Evolutionary conservation across 2,329 filamentous ascomycete species (phyloP).

Genomic region (Ceratocystis colombiana): DNA sequence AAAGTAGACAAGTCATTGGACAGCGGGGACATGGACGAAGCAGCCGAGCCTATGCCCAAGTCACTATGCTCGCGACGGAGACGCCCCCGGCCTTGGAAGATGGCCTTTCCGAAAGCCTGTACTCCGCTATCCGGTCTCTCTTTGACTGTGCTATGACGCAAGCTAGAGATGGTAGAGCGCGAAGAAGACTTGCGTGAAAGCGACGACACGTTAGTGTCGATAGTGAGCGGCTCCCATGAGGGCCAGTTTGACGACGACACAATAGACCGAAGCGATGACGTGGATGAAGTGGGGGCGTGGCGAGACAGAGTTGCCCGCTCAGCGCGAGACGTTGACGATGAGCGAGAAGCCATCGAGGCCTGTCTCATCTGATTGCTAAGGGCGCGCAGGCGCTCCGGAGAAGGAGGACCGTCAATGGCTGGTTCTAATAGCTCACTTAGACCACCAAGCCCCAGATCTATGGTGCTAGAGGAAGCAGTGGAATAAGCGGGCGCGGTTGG

Average conservation of each 20-base stretch:
- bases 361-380: constrained; percentile 50
- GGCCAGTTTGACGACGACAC: constrained; percentile 25
- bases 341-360: constrained; percentile 35
- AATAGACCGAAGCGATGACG: constrained; percentile 43
- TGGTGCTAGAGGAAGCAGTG: constrained; percentile 11
- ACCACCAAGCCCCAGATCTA: constrained; percentile 13
- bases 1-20: not conserved
- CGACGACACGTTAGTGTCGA: constrained; percentile 43
- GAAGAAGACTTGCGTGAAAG: constrained; percentile 49
- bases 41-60: not conserved
- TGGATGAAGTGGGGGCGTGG: constrained; percentile 44
- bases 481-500: constrained; percentile 21
- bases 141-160: constrained; percentile 35
- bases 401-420: constrained; percentile 51
- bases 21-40: constrained; percentile 15
- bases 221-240: constrained; percentile 30
- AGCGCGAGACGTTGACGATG: constrained; percentile 23
- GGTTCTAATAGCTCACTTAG: constrained; percentile 44
- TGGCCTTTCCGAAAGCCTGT: constrained; percentile 48
- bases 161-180: constrained; percentile 45
- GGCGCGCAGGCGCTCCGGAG: constrained; percentile 49
- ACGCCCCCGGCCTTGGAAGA: constrained; percentile 46
- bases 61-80: constrained; percentile 43
- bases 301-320: constrained; percentile 26
- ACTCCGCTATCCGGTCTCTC: constrained; percentile 48